Percentiles rank a stretch among this genome's conserved stretches.
These are phyloP conservation scores for Saccharum hybrid DNA, from an alignment of 202 grass and related monocot genomes.

Conservation along the genomic window DNA sequence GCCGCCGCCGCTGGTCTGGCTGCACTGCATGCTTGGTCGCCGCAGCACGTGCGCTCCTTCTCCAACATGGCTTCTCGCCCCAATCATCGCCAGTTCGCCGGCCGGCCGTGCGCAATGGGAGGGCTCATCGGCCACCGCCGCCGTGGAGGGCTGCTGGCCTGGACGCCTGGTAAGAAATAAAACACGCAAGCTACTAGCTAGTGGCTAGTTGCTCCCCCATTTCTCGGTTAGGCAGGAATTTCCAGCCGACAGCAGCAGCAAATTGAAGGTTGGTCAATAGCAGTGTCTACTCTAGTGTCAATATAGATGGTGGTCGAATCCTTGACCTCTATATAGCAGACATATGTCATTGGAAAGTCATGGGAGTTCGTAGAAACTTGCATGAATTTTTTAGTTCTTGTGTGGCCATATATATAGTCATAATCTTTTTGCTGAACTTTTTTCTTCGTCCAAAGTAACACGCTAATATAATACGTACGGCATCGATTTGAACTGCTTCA, in stretches of 20 bases:
- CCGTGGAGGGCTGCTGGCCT: not conserved
- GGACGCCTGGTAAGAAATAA: conserved; percentile 38
- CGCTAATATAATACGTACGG: too few relatives aligned
- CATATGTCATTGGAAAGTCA: conserved; percentile 1
- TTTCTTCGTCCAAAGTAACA: conserved; percentile 1
- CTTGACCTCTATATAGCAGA: not conserved
- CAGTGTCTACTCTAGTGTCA: not conserved
- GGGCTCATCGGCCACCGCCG: too few relatives aligned
- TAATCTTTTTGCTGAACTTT: not conserved
- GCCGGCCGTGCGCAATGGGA: too few relatives aligned
- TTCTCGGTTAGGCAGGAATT: conserved; percentile 27
- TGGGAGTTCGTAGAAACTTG: not conserved
- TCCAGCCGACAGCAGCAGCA: not conserved
- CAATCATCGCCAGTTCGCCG: not conserved
- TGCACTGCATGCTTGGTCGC: not conserved
- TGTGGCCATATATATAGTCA: not conserved
- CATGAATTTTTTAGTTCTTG: not conserved
- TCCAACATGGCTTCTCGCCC: conserved; percentile 62
- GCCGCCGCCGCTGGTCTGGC: not conserved
- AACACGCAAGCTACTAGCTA: not conserved
- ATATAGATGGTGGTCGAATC: conserved; percentile 1
- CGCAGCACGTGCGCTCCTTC: conserved; percentile 67
- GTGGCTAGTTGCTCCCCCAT: not conserved
- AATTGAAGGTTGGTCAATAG: not conserved
- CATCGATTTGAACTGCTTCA: too few relatives aligned